These are phyloP conservation scores for Oidiodendron maius DNA, from an alignment of 495 filamentous ascomycete genomes.

Conservation along the genomic window DNA sequence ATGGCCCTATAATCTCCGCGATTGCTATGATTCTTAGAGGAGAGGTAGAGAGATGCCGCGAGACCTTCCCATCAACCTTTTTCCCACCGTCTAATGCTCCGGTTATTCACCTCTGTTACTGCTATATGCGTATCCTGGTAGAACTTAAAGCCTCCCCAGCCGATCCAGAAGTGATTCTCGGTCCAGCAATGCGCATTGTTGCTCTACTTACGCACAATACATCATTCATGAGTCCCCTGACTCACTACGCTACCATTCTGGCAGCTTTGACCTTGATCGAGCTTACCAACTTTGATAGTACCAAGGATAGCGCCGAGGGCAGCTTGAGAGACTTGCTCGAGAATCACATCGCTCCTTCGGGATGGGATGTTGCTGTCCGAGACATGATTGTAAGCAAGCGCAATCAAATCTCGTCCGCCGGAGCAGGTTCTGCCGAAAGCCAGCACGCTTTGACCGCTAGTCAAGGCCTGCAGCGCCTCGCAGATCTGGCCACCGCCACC, in stretches of 20 bases:
- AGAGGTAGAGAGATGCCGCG: conserved; percentile 38
- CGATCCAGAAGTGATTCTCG: conserved; percentile 55
- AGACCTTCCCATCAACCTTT: conserved; percentile 34
- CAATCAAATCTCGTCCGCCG: conserved; percentile 21
- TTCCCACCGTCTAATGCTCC: conserved; percentile 29
- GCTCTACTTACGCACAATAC: conserved; percentile 48
- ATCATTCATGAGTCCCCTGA: conserved; percentile 56
- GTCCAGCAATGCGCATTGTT: conserved; percentile 53
- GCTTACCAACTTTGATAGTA: conserved; percentile 41
- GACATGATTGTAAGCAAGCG: conserved; percentile 38
- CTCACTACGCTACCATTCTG: conserved; percentile 68
- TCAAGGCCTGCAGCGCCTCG: conserved; percentile 54
- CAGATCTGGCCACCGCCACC: conserved; percentile 51
- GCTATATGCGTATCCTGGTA: conserved; percentile 62
- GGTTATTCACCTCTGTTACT: conserved; percentile 64
- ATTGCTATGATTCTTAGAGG: conserved; percentile 8
- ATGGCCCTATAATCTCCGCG: neutral
- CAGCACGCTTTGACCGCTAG: conserved; percentile 26
- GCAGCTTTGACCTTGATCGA: conserved; percentile 61
- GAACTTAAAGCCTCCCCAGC: conserved; percentile 50
- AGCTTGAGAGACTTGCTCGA: conserved; percentile 22
- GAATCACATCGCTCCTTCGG: conserved; percentile 4
- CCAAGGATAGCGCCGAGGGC: conserved; percentile 26
- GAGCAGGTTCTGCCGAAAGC: neutral
- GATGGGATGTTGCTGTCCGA: conserved; percentile 25